These are phyloP conservation scores for Conticribra guillardii DNA, from an alignment of 108 stramenopile genomes.

Conservation along the genomic window DNA sequence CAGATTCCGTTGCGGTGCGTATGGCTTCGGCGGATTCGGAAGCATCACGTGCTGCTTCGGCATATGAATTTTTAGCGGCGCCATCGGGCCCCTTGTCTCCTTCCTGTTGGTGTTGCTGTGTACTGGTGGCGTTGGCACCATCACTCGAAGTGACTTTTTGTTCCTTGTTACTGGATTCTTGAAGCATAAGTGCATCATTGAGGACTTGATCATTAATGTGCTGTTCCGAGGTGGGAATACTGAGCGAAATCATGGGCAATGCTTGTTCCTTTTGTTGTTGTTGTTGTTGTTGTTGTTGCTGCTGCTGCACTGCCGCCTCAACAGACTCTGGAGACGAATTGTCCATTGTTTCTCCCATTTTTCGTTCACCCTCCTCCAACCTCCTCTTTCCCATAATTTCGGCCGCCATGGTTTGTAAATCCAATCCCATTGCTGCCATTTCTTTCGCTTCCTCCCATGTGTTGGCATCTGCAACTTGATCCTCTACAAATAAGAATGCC, in stretches of 20 bases:
- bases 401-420: conserved; percentile 1
- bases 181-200: conserved; percentile 67
- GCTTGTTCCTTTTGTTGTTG: conserved; percentile 15
- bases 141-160: neutral
- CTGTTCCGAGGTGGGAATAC: conserved; percentile 59
- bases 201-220: conserved; percentile 67
- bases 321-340: neutral
- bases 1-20: conserved; percentile 54
- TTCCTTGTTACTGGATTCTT: conserved; percentile 29
- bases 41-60: conserved; percentile 55
- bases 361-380: neutral
- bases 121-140: neutral
- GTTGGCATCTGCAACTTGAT: conserved; percentile 35
- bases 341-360: neutral
- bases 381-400: neutral
- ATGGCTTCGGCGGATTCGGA: conserved; percentile 68
- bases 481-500: conserved; percentile 40
- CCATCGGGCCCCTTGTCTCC: conserved; percentile 13
- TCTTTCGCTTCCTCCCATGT: conserved; percentile 42
- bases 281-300: neutral
- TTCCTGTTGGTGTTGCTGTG: conserved; percentile 24
- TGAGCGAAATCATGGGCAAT: conserved; percentile 50
- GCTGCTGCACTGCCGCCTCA: neutral
- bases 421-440: conserved; percentile 12
- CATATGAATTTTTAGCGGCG: too few species aligned